Conservation (phyloP, 805 yeast genomes). For the Cyberlindnera subsufficiens region DNA sequence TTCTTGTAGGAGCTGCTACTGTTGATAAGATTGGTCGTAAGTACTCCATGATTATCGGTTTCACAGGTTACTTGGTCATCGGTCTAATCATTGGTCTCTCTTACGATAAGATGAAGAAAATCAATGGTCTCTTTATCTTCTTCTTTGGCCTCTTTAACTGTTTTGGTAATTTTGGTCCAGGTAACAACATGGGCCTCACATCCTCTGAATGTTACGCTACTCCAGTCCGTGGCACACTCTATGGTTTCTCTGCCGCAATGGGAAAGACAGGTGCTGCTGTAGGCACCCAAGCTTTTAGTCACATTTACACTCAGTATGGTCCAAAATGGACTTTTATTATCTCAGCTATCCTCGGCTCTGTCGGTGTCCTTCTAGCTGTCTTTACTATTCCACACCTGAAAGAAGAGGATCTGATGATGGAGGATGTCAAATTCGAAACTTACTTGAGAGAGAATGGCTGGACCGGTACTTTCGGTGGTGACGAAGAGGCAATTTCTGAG, state of each 20-base stretch:
- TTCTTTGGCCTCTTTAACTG: slow-evolving; percentile 71
- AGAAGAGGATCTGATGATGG: slow-evolving; percentile 63
- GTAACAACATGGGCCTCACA: slow-evolving; percentile 64
- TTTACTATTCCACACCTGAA: slow-evolving; percentile 62
- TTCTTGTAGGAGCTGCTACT: slow-evolving; percentile 59
- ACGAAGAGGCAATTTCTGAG: slow-evolving; percentile 9
- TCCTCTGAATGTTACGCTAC: slow-evolving; percentile 70
- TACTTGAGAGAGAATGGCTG: slow-evolving; percentile 58
- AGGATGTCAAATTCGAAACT: slow-evolving; percentile 57
- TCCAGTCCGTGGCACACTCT: slow-evolving; percentile 69
- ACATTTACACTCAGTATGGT: slow-evolving; percentile 60
- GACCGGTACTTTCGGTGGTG: slow-evolving; percentile 36
- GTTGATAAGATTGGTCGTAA: slow-evolving; percentile 66
- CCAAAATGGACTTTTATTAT: slow-evolving; percentile 72
- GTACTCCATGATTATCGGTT: slow-evolving; percentile 66
- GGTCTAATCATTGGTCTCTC: slow-evolving; percentile 69
- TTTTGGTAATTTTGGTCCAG: slow-evolving; percentile 74
- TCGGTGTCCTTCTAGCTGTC: slow-evolving; percentile 55
- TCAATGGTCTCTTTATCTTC: slow-evolving; percentile 58
- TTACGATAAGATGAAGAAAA: slow-evolving; percentile 48
- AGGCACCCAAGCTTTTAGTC: slow-evolving; percentile 68
- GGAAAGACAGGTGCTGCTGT: slow-evolving; percentile 86
- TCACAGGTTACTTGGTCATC: slow-evolving; percentile 62
- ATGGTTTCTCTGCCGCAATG: slow-evolving; percentile 72
- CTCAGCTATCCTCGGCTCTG: slow-evolving; percentile 66